A percentile compares a stretch with the other conserved stretches of the same genome.
These are phyloP conservation scores for Tylopilus cervinicoccineus DNA, from an alignment of 768 basidiomycete species.

Conservation along the genomic window DNA sequence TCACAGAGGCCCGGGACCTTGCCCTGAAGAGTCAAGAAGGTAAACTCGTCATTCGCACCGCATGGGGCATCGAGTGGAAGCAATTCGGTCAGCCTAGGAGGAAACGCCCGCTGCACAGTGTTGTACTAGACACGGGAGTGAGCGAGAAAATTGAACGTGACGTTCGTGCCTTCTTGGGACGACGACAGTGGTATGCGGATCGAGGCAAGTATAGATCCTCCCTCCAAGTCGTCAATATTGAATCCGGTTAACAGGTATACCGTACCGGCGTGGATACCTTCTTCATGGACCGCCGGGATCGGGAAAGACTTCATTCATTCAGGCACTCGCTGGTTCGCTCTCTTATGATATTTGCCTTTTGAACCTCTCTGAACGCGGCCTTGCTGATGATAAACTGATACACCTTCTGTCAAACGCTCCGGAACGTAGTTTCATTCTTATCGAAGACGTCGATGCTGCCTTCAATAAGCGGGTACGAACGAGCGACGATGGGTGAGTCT, in stretches of 20 bases:
- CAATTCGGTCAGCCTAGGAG: slow-evolving; percentile 90
- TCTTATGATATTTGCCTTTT: slow-evolving; percentile 95
- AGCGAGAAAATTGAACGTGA: slow-evolving; percentile 82
- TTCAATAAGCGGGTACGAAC: slow-evolving; percentile 92
- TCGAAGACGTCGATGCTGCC: slow-evolving; percentile 97
- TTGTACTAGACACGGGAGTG: slow-evolving; percentile 81
- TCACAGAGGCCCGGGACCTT: slow-evolving; percentile 85
- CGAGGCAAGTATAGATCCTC: slow-evolving; percentile 57
- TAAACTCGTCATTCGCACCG: slow-evolving; percentile 92
- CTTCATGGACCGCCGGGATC: slow-evolving; percentile 96
- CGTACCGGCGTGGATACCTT: slow-evolving; percentile 93
- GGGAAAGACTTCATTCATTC: slow-evolving; percentile 98
- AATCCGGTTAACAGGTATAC: slow-evolving; percentile 63
- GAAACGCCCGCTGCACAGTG: slow-evolving; percentile 83
- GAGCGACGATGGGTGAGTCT: slow-evolving; percentile 82
- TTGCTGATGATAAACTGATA: slow-evolving; percentile 95
- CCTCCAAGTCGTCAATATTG: neutral
- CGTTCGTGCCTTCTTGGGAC: slow-evolving; percentile 72
- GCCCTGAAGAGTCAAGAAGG: slow-evolving; percentile 87
- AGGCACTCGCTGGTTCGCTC: slow-evolving; percentile 89
- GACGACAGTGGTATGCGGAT: slow-evolving; percentile 94
- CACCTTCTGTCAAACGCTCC: slow-evolving; percentile 91
- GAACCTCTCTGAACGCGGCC: slow-evolving; percentile 92
- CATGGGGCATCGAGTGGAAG: slow-evolving; percentile 96
- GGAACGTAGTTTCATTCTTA: slow-evolving; percentile 88